Base-by-base conservation (phyloP, 495 filamentous ascomycete genomes). In the Trichoderma gamsii region DNA sequence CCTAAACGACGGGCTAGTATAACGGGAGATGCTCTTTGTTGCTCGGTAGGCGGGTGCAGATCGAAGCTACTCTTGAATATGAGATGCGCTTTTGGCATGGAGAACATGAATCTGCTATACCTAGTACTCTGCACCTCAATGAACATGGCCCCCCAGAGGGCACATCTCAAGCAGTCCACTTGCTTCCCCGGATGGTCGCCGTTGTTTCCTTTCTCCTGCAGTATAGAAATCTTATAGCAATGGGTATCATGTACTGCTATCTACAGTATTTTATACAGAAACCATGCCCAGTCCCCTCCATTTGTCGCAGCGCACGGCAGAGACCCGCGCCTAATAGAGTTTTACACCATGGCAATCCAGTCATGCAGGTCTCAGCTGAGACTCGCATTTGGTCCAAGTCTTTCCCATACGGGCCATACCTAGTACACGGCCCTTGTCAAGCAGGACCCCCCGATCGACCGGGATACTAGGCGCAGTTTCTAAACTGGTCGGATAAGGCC, bases 391-490 rank as follows among this genome's bases (percentile, higher is more conserved):
- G 43, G 43, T 16, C 43, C 12, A 46, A 46, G 25, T 21, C 49
- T n/a, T 21, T 6, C n/a, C 49, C n/a, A 38, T n/a, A n/a, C n/a
- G n/a, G n/a, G n/a, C n/a, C n/a, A n/a, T 38, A 38, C 35, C 35
- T 38, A 38, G 35, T 7, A 38, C 5, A 4, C 35, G 15, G 9
- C 49, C 49, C 49, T 52, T 52, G 49, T 52, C 49, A 9, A 46
- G 49, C 35, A 52, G 49, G 15, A 52, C 21, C 49, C 49, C 29
- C 49, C 49, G 49, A 52, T 52, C 49, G 49, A 52, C 49, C 49
- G 49, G 49, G 49, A 9, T 23, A 52, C 29, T 29, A 29, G 29
- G 29, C 1, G n/a, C 49, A 9, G 21, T 38, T 38, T 21, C 1
- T 52, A 23, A 23, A n/a, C 18, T 52, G 49, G 8, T 21, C 49